phyloP scores from a whole-genome alignment of 1,139 yeast species.

The Lodderomyces jiufengensis region DNA sequence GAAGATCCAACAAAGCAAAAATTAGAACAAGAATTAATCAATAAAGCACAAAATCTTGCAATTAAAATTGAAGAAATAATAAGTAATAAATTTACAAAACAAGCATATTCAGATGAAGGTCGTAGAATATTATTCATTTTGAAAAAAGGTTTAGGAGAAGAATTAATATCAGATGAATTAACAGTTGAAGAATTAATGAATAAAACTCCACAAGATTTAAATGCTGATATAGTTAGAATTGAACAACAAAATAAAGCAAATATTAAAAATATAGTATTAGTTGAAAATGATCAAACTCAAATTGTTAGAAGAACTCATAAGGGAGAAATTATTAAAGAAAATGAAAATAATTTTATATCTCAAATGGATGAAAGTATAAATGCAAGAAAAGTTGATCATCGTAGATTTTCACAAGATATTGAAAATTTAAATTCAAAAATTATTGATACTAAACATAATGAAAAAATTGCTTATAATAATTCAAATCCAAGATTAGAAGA shows the following conservation, averaged over 20 bases:
- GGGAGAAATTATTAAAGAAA: conserved; percentile 78
- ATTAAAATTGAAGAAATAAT: conserved; percentile 41
- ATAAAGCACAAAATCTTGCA: conserved; percentile 37
- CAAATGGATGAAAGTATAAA: conserved; percentile 33
- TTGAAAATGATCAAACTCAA: conserved; percentile 42
- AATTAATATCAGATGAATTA: conserved; percentile 26
- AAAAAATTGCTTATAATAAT: conserved; percentile 14
- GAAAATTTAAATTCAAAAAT: background rate
- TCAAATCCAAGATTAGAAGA: conserved; percentile 11
- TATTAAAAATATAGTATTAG: conserved; percentile 40
- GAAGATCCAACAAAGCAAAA: conserved; percentile 21
- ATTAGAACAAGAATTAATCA: conserved; percentile 24
- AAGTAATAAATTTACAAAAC: conserved; percentile 20
- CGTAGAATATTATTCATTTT: conserved; percentile 38
- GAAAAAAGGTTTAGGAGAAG: conserved; percentile 28
- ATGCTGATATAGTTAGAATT: conserved; percentile 18
- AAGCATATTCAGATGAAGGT: conserved; percentile 40
- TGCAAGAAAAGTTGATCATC: conserved; percentile 42
- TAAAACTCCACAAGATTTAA: conserved; percentile 34
- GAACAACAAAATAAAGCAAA: conserved; percentile 15
- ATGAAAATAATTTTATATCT: conserved; percentile 21
- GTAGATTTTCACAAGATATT: conserved; percentile 26
- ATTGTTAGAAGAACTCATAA: conserved; percentile 76
- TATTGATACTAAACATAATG: background rate
- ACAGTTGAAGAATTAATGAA: conserved; percentile 27